phyloP scores from a whole-genome alignment of 257 asterid genomes.

The Plantago elongata region DNA sequence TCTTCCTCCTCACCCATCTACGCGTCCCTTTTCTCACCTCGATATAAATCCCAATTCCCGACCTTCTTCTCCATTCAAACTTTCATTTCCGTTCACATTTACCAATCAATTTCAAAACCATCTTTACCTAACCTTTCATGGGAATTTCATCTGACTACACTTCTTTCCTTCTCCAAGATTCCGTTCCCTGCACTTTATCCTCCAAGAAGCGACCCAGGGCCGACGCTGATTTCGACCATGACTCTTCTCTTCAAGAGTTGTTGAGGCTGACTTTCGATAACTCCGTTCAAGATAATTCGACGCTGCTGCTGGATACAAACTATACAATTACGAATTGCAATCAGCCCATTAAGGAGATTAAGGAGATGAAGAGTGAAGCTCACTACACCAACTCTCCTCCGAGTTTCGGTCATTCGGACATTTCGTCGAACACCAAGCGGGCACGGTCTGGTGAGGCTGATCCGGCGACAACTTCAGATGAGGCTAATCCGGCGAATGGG shows the following conservation, averaged over 20 bases:
- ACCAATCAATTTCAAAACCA: neutral
- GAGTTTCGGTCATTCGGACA: neutral
- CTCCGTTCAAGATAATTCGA: slow-evolving; percentile 2
- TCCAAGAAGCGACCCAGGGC: slow-evolving; percentile 25
- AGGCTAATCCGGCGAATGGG: slow-evolving; percentile 10
- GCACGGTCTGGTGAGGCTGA: slow-evolving; percentile 17
- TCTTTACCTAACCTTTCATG: too few species aligned
- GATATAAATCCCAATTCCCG: neutral
- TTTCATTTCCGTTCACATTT: neutral
- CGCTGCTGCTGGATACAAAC: neutral
- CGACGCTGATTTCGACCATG: neutral
- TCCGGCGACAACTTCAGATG: slow-evolving; percentile 12
- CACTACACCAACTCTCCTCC: too few species aligned
- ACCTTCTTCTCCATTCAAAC: slow-evolving; percentile 8
- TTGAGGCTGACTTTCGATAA: slow-evolving; percentile 21
- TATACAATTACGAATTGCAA: neutral
- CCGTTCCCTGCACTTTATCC: slow-evolving; percentile 18
- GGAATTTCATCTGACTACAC: slow-evolving; percentile 32
- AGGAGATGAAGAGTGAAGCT: neutral
- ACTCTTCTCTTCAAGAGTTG: slow-evolving; percentile 24
- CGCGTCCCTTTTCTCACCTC: slow-evolving; percentile 22
- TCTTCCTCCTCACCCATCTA: slow-evolving; percentile 46
- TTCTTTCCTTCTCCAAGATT: slow-evolving; percentile 25
- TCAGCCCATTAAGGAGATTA: slow-evolving; percentile 1
- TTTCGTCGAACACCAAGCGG: slow-evolving; percentile 26